Percentiles rank a stretch among this genome's conserved stretches.
phyloP scores from a whole-genome alignment of 805 yeast species.

The Schizosaccharomyces osmophilus region DNA sequence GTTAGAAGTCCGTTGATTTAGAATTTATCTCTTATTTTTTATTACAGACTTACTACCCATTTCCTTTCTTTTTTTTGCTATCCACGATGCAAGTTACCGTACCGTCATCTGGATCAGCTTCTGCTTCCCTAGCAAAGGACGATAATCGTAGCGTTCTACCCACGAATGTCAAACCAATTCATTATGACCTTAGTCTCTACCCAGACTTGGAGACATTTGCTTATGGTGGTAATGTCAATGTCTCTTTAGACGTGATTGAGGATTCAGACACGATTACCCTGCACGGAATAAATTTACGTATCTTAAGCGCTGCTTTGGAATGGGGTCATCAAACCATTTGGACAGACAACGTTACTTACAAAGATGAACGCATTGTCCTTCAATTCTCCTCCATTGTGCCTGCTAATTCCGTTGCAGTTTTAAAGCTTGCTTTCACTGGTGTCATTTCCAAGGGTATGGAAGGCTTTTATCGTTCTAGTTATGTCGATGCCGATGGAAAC shows the following conservation, averaged over 20 bases:
- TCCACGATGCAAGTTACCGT: not conserved
- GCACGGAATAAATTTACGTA: conserved; percentile 40
- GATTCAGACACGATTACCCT: conserved; percentile 25
- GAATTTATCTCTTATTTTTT: no score
- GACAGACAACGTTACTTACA: conserved; percentile 13
- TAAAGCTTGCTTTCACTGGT: conserved; percentile 31
- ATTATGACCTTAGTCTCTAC: conserved; percentile 44
- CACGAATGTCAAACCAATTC: conserved; percentile 40
- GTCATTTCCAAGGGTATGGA: conserved; percentile 42
- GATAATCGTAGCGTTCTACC: conserved; percentile 26
- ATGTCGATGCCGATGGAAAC: conserved; percentile 28
- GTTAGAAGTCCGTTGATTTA: no score
- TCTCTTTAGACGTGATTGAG: conserved; percentile 23
- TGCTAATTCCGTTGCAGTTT: conserved; percentile 20
- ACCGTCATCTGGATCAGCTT: not conserved
- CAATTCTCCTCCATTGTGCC: conserved; percentile 21
- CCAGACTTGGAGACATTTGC: conserved; percentile 28
- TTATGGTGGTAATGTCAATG: conserved; percentile 24
- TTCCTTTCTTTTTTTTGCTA: not conserved
- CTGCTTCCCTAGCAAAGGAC: not conserved
- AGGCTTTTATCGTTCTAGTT: conserved; percentile 50
- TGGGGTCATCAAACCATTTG: not conserved
- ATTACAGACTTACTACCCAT: not conserved
- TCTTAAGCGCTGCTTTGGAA: not conserved
- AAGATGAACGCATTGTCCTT: conserved; percentile 40